Conservation (phyloP, 2,329 filamentous ascomycete genomes). For the Raffaelea ambrosiae region DNA sequence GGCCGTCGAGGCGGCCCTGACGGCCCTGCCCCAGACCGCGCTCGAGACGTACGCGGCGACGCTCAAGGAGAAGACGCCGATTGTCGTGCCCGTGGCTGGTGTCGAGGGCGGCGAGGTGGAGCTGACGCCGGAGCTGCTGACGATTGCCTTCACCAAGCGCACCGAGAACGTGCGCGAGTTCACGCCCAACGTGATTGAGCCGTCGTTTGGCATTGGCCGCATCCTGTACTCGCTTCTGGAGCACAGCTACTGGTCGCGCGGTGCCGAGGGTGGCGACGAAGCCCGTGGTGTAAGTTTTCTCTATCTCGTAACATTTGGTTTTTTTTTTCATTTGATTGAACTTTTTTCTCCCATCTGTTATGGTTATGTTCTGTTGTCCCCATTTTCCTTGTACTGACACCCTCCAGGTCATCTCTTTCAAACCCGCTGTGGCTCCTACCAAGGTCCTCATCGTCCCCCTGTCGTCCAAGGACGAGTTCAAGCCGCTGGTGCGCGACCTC, state of each 20-base stretch:
- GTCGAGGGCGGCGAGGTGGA: constrained; percentile 65
- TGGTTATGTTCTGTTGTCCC: neutral
- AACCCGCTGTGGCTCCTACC: constrained; percentile 70
- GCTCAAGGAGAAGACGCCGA: constrained; percentile 64
- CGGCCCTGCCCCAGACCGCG: constrained; percentile 68
- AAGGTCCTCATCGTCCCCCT: constrained; percentile 91
- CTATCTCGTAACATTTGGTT: neutral
- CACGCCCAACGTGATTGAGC: constrained; percentile 93
- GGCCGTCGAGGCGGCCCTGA: constrained; percentile 70
- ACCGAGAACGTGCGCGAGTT: constrained; percentile 82
- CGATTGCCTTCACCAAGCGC: constrained; percentile 74
- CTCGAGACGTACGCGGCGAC: constrained; percentile 71
- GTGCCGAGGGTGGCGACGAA: constrained; percentile 62
- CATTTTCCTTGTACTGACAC: constrained; percentile 11
- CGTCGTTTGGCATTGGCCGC: constrained; percentile 92
- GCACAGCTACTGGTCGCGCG: constrained; percentile 89
- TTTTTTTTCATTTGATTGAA: neutral
- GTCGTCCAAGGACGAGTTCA: constrained; percentile 72
- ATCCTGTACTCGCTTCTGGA: constrained; percentile 91
- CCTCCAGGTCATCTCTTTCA: constrained; percentile 54
- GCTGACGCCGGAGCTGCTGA: constrained; percentile 69
- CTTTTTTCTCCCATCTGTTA: neutral
- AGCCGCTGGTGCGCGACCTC: constrained; percentile 64
- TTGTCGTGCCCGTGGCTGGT: constrained; percentile 64
- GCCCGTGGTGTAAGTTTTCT: constrained; percentile 69